phyloP scores from a whole-genome alignment of 2,329 filamentous ascomycete species.

The Pyrenochaeta sp. region DNA sequence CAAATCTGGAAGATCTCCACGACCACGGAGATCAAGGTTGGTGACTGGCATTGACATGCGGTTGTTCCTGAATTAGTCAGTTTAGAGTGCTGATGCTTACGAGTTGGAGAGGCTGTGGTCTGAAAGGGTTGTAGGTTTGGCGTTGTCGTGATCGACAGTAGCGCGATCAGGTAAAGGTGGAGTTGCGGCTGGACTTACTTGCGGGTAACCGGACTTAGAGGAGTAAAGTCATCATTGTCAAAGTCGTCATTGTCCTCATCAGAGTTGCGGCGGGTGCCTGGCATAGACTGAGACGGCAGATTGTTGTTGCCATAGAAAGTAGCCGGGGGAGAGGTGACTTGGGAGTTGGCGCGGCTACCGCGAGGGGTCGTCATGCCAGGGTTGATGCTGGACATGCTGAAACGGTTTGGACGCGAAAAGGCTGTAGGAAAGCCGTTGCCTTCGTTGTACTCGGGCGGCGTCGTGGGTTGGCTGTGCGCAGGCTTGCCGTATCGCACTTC shows the following conservation, averaged over 20 bases:
- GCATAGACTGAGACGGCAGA: conserved; percentile 83
- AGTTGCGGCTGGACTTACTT: conserved; percentile 41
- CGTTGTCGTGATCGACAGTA: neutral
- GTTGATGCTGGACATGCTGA: conserved; percentile 82
- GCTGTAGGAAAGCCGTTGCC: conserved; percentile 78
- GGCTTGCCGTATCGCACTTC: conserved; percentile 74
- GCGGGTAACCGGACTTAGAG: conserved; percentile 44
- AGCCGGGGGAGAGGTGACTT: conserved; percentile 77
- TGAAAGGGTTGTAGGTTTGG: neutral
- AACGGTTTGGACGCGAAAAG: conserved; percentile 84
- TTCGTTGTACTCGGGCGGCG: conserved; percentile 90
- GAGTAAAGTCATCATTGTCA: conserved; percentile 72
- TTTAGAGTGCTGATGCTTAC: conserved; percentile 16
- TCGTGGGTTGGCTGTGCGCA: conserved; percentile 88
- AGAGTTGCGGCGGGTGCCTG: conserved; percentile 86
- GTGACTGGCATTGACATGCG: conserved; percentile 95
- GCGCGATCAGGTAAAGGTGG: conserved; percentile 12
- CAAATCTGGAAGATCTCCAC: conserved; percentile 58
- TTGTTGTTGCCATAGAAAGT: conserved; percentile 61
- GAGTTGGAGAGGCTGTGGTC: neutral
- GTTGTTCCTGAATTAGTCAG: conserved; percentile 68
- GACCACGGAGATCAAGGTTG: conserved; percentile 70
- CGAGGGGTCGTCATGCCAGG: conserved; percentile 72
- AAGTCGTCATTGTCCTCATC: conserved; percentile 85
- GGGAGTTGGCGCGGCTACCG: conserved; percentile 77